Base-by-base conservation (phyloP, 2,329 filamentous ascomycete species). In the Alternaria novae-zelandiae region DNA sequence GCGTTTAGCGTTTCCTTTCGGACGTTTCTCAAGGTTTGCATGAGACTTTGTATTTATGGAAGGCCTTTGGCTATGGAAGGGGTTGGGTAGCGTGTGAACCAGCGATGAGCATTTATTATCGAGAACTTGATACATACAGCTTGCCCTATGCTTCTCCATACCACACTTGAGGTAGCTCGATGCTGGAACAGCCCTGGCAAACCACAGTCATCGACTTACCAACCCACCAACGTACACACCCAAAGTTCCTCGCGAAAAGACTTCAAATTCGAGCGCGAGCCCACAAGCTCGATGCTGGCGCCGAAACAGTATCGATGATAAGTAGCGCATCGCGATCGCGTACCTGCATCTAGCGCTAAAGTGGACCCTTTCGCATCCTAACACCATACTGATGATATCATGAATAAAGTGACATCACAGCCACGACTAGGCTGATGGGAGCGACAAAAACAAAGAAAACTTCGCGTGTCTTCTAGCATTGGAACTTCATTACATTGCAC, bases 1-100 rank as follows among this genome's bases (percentile, higher is more conserved):
- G 53, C 53, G 53, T 54, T 44, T 44, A 54, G 53, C 53, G 53
- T 43, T 54, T 54, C 36, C 36, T 54, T 15, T 54, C 26, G 41
- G 15, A 43, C n/a, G 21, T 41, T 43, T 54, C 23, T 15, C 23
- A 21, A 25, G 51, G 21, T 21, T 41, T 54, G 36, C 10, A 43
- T 44, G 32, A 54, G 32, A 44, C 6, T 54, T 43, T 26, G 49
- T 11, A 53, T 53, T 21, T 36, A 36, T 53, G 49, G 28, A 36
- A 53, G 49, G 49, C 11, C 13, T 51, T 51, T 53, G 49, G 49
- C 30, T 41, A 53, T 20, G 49, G 43, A 15, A 23, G 21, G 20
- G 49, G 30, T 53, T 53, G 20, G 30, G 30, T 53, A 53, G 49
- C 30, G 20, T 53, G 30, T 41, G 49, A 41, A 32, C 32, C 32